phyloP scores from a whole-genome alignment of 345 rosid species.

The Corymbia maculata region DNA sequence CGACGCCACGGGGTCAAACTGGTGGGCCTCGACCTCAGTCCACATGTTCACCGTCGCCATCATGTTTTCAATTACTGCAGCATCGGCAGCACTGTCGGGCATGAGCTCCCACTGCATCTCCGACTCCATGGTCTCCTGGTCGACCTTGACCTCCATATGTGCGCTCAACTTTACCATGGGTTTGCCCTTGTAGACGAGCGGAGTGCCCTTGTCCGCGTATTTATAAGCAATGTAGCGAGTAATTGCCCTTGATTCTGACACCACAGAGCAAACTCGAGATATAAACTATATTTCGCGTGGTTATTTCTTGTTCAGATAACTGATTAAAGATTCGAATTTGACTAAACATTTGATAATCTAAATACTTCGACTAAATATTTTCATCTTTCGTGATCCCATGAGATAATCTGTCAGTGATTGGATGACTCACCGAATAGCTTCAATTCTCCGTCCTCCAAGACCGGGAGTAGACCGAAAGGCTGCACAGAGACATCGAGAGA shows the following conservation, averaged over 20 bases:
- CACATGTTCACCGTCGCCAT: slow-evolving; percentile 28
- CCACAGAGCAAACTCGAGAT: background rate
- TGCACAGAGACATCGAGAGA: slow-evolving; percentile 37
- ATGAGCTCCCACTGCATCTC: slow-evolving; percentile 40
- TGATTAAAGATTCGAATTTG: accelerated
- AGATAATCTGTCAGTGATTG: accelerated
- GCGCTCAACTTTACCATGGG: slow-evolving; percentile 10
- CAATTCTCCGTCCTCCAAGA: slow-evolving; percentile 53
- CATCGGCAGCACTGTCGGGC: slow-evolving; percentile 30
- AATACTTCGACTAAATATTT: no score
- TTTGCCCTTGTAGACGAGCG: slow-evolving; percentile 19
- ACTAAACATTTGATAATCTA: no score
- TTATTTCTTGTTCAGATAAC: background rate
- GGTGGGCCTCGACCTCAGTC: slow-evolving; percentile 63
- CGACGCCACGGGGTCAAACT: slow-evolving; percentile 47
- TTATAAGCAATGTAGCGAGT: slow-evolving; percentile 43
- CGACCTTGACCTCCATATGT: slow-evolving; percentile 56
- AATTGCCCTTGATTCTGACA: slow-evolving; percentile 71
- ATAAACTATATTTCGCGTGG: background rate
- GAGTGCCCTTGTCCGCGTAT: slow-evolving; percentile 36
- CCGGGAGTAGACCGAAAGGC: slow-evolving; percentile 81
- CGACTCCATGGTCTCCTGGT: slow-evolving; percentile 43
- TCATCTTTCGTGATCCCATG: no score
- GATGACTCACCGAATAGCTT: slow-evolving; percentile 43
- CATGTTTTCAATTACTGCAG: slow-evolving; percentile 18